Evolutionary conservation across 768 basidiomycete genomes (phyloP), one percentile per base, ranked within the genome.

Genomic region (Lactarius trivialis): DNA sequence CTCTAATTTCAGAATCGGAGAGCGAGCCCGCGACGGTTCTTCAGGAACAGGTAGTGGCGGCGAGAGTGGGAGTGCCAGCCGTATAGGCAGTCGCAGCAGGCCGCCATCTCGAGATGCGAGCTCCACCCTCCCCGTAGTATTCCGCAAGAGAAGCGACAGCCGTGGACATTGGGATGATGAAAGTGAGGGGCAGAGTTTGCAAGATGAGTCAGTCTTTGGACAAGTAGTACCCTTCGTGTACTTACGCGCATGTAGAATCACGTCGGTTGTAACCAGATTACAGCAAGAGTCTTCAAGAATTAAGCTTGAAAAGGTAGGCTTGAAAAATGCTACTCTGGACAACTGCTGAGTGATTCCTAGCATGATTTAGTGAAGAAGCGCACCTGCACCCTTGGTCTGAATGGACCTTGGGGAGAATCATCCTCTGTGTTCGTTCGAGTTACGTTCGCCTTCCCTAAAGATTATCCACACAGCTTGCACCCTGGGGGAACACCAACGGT

Each of bases 321-420:
- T 28, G 14, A 56, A 1, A 14, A 50, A 28, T 9, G 30, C 4
- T 26, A 1, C 26, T 37, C 21, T 2, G 0, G 45, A 28, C 24
- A 7, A 43, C 15, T 17, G 26, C 56, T 68, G 17, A 34, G 45
- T 60, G 7, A 51, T 45, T 54, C 55, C 3, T 65, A 88, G 86
- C 82, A 84, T 50, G 88, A 89, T 58, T 75, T 89, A 41, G 77
- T 79, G 8, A 89, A 88, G 71, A 85, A 81, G 67, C 84, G 92
- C 11, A 88, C 85, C 15, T 91, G 91, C 67, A 93, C 92, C 1
- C 78, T 97, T 52, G 90, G 92, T 4, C 76, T 98, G 48, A 85
- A 91, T 65, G 91, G 91, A 2, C 93, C 93, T 2, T 95, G 93
- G 93, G 92, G 90, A n/a, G 88, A 88, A 60, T 83, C 81, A 0